Base-by-base conservation (phyloP, 371 early-diverging fungal species). In the Syncephalastrum sp. region DNA sequence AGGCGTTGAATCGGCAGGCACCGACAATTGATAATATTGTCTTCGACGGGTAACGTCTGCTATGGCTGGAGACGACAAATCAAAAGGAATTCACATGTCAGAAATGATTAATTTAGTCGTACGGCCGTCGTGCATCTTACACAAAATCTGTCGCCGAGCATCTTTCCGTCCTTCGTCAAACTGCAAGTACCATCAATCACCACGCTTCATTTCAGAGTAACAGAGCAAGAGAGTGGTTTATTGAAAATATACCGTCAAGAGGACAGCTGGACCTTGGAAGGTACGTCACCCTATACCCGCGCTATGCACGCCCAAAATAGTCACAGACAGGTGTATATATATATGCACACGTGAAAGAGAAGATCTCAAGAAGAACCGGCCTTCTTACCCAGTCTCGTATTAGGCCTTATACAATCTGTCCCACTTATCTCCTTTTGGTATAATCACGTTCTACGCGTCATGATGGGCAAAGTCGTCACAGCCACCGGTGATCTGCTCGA, bases 361-460 rank as follows among this genome's bases (percentile, higher is more conserved):
- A 16, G 24, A 21, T 24, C n/a, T 41, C 17, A 16, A 16, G 27
- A 21, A 29, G 4, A 10, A 33, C 12, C 10, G 38, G 2, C 6
- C 38, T 33, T 33, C 13, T 25, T 0, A 33, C 38, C 10, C 38
- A 10, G 27, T 48, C 46, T 41, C 38, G 38, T 50, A 24, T 15
- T 47, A 77, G 78, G 84, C 21, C 55, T 86, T 33, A 74, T 84
- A 21, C 80, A 83, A 59, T 82, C 82, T 50, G 74, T 84, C 60
- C 86, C 86, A 41, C 64, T 84, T 13, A 63, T 86, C 29, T 82
- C 81, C 5, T 86, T 81, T 72, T 86, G 86, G 84, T 86, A 86
- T 63, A 82, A 86, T 53, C 74, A 83, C 54, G 75, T 86, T 33
- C 73, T 82, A 1, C 77, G 86, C 55, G 71, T 79, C 16, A 61